These are phyloP conservation scores for Rhodotorula glutinis DNA, from an alignment of 1,284 basidiomycete species.

Conservation along the genomic window DNA sequence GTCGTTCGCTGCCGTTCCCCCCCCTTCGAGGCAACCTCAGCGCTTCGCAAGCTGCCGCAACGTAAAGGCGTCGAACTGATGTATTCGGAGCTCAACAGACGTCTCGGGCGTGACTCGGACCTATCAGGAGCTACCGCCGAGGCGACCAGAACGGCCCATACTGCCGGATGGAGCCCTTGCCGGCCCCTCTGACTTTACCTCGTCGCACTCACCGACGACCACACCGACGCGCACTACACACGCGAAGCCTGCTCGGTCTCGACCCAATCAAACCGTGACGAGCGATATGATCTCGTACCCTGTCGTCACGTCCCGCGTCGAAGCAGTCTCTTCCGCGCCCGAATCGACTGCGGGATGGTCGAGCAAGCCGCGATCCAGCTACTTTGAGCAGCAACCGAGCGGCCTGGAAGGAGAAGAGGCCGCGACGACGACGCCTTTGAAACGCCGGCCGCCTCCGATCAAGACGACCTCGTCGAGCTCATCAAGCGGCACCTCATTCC, in stretches of 20 bases:
- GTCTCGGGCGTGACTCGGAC: too few relatives aligned
- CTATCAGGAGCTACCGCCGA: not conserved
- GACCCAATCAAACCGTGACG: not conserved
- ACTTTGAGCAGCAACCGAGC: too few relatives aligned
- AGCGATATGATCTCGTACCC: slow-evolving; percentile 29
- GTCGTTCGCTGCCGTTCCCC: too few relatives aligned
- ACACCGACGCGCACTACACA: not conserved
- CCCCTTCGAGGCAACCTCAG: too few relatives aligned
- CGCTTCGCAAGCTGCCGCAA: too few relatives aligned
- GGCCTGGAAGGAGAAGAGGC: too few relatives aligned
- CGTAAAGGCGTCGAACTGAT: too few relatives aligned
- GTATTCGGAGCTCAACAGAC: too few relatives aligned
- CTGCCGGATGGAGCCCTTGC: not conserved
- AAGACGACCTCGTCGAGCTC: too few relatives aligned
- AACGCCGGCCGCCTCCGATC: not conserved
- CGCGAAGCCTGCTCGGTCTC: not conserved
- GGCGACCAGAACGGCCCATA: not conserved
- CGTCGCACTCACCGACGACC: not conserved
- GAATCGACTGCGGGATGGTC: too few relatives aligned
- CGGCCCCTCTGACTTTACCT: not conserved
- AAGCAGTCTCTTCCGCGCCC: not conserved
- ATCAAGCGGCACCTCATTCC: not conserved
- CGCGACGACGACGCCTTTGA: not conserved
- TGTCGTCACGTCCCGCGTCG: slow-evolving; percentile 16
- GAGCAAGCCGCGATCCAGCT: too few relatives aligned